Conservation (phyloP, 2,329 filamentous ascomycete genomes). For the Myriangium duriaei region DNA sequence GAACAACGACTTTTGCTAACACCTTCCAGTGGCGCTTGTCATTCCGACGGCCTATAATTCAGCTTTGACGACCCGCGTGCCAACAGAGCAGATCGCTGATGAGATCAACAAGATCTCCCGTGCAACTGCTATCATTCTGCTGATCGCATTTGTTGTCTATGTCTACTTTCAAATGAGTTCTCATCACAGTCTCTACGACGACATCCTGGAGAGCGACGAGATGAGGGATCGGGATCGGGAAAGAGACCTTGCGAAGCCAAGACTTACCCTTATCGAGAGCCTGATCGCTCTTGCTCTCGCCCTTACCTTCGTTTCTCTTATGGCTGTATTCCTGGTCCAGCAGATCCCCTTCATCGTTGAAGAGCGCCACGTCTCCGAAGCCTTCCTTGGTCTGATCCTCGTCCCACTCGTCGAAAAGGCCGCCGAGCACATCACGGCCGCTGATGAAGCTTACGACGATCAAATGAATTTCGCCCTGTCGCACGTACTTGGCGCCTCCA, state of each 20-base stretch:
- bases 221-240: conserved; percentile 51
- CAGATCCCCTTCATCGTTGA: conserved; percentile 53
- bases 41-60: conserved; percentile 43
- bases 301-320: conserved; percentile 57
- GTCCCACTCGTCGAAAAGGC: conserved; percentile 75
- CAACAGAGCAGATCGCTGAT: conserved; percentile 30
- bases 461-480: conserved; percentile 68
- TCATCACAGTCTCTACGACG: conserved; percentile 67
- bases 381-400: conserved; percentile 59
- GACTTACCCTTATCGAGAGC: conserved; percentile 64
- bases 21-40: conserved; percentile 30
- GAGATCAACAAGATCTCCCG: conserved; percentile 56
- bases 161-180: conserved; percentile 63
- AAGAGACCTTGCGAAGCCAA: conserved; percentile 47
- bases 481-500: conserved; percentile 73
- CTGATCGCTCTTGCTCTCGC: conserved; percentile 52
- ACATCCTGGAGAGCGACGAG: conserved; percentile 61
- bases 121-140: conserved; percentile 55
- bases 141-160: conserved; percentile 50
- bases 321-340: conserved; percentile 63
- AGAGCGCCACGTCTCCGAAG: conserved; percentile 37
- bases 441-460: conserved; percentile 75
- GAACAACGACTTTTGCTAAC: conserved; percentile 3
- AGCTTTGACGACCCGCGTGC: conserved; percentile 21
- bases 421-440: conserved; percentile 69